phyloP scores from a whole-genome alignment of 2,329 filamentous ascomycete species.

The Apiospora arundinis region DNA sequence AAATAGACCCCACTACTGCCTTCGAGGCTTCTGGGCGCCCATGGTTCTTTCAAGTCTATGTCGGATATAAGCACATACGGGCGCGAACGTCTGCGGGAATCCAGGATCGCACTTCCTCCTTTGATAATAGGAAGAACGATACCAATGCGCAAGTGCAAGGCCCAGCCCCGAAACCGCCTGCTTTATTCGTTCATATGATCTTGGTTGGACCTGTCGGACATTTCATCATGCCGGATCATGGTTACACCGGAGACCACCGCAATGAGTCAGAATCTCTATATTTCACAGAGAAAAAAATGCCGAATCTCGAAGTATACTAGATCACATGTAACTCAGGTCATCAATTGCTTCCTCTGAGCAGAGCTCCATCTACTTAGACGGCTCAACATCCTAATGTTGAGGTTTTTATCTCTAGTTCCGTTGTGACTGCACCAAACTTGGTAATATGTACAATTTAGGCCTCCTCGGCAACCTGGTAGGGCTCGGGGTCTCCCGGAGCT shows the following conservation, averaged over 20 bases:
- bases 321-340: not conserved
- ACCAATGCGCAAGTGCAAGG: not conserved
- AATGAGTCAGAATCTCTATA: not conserved
- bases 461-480: slow-evolving; percentile 45
- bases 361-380: not conserved
- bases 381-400: not conserved
- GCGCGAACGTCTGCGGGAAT: not conserved
- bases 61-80: not conserved
- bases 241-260: not conserved
- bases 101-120: not conserved
- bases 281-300: not conserved
- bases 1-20: not conserved
- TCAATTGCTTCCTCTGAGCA: not conserved
- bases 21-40: not conserved
- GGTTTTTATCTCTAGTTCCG: slow-evolving; percentile 6
- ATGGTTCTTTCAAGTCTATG: not conserved
- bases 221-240: not conserved
- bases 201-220: not conserved
- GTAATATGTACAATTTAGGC: slow-evolving; percentile 40
- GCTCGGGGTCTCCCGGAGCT: slow-evolving; percentile 60
- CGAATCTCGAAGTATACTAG: not conserved
- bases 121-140: not conserved
- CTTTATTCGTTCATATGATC: not conserved
- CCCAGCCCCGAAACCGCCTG: not conserved
- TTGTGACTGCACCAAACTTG: slow-evolving; percentile 10